Base-by-base conservation (phyloP, 495 filamentous ascomycete genomes). In the Pseudevernia furfuracea region DNA sequence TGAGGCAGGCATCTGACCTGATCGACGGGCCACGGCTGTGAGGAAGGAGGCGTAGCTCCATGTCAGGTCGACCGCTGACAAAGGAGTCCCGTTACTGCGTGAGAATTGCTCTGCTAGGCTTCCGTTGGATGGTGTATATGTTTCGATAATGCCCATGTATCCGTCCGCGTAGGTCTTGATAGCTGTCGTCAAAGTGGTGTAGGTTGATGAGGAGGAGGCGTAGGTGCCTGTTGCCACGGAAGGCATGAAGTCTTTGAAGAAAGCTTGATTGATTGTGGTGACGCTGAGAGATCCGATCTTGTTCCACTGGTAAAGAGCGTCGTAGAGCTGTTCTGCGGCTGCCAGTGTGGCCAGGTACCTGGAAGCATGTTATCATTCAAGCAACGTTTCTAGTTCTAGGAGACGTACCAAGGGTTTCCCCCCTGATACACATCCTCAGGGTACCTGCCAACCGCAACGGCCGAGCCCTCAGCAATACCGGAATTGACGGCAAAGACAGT, bases 1-100 rank as follows among this genome's bases (percentile, higher is more conserved):
- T 6, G 84, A 79, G 5, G 79, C 67, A 0, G 86, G 85, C 14
- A 84, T 75, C 21, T 64, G 34, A 63, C 78, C 67, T 30, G 67
- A 61, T 4, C 74, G 64, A 34, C 74, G 68, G n/a, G 74, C 78
- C 32, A 81, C 76, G 48, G 82, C 83, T 10, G 84, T 83, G 44
- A 86, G 68, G 74, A 87, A 86, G n/a, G 84, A 74, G 4, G 84
- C 82, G 69, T 85, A 87, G 17, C 83, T 88, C 87, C 87, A 90
- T 21, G 87, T 89, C 21, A 89, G 75, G 68, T 88, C 77, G 15
- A 67, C 32, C 12, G 85, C 87, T 11, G 84, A 85, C 48, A 81
- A 61, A 1, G 81, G 81, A 0, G 59, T 60, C 28, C 87, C 87
- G 48, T 68, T 74, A 64, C 76, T 73, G 61, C 80, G 78, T 65